Conservation (phyloP, 192 early-diverging fungal species). For the Entomortierella chlamydospora region DNA sequence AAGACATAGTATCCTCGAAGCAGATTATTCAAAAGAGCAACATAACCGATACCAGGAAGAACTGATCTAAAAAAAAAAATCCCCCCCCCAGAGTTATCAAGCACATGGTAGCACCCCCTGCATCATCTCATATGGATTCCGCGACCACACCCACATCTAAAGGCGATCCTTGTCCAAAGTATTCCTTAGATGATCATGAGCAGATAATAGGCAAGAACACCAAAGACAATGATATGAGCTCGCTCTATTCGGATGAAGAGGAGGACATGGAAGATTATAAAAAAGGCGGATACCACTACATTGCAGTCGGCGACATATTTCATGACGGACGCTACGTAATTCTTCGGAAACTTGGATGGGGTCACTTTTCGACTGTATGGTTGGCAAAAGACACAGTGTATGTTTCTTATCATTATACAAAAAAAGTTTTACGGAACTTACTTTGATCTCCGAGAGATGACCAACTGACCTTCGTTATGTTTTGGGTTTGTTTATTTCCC, state of each 20-base stretch:
- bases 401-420: constrained; percentile 3
- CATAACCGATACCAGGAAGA: too few species aligned
- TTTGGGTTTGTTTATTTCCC: background rate
- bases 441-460: background rate
- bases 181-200: background rate
- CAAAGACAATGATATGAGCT: constrained; percentile 6
- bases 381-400: constrained; percentile 83
- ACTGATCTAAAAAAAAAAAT: too few species aligned
- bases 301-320: constrained; percentile 85
- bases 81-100: background rate
- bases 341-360: constrained; percentile 96
- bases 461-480: background rate
- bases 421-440: background rate
- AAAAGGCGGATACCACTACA: constrained; percentile 95
- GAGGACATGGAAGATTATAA: constrained; percentile 93
- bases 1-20: too few species aligned
- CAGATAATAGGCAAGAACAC: background rate
- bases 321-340: constrained; percentile 85
- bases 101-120: constrained; percentile 3
- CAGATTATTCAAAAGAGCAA: too few species aligned
- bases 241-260: constrained; percentile 72
- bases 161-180: background rate
- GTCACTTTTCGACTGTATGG: constrained; percentile 99
- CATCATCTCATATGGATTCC: constrained; percentile 6
- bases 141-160: constrained; percentile 2